Evolutionary conservation across 306 rosid genomes (phyloP), one percentile per base, ranked within the genome.

Genomic region (Dryas octopetala): DNA sequence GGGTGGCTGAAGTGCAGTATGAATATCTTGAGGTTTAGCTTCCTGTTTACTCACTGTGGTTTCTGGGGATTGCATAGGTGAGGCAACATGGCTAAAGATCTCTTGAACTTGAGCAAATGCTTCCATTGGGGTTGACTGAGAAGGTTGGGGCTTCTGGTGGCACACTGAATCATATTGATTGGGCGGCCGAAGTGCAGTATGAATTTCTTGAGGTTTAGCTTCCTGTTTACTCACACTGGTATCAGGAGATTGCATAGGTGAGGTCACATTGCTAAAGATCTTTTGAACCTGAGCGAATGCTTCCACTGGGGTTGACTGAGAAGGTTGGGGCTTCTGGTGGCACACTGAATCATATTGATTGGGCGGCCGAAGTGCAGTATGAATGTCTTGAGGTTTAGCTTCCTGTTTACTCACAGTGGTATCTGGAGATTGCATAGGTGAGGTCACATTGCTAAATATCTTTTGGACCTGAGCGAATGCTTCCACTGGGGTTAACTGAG

Each of bases 41-140:
- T 74, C 82, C 80, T 72, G 78, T 69, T 69, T 71, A 60, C 71
- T 73, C 66, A 14, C 59, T 74, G 62, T 65, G 63, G 75, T 66
- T 54, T 76, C 81, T 51, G 55, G 62, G 57, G 86, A 77, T 84
- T n/a, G 62, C 81, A 67, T 84, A 53, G 79, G 77, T 12, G 93
- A 80, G 80, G 79, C 73, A 8, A 17, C 50, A 32, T 32, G 2
- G 38, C 38, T 32, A 32, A 32, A 32, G 38, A 32, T 32, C 38
- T 32, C 38, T 32, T 32, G 38, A 32, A 32, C 38, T 32, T 32
- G 38, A 32, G 38, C 38, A 32, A 32, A 32, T 32, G 38, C 38
- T 32, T 7, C 6, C 45, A 75, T 68, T 57, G 58, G 58, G 44
- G 66, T 80, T 65, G 80, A 62, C 65, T 66, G 67, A 70, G 79